Evolutionary conservation across 805 yeast genomes (phyloP).

Genomic region (Yarrowia sp.): DNA sequence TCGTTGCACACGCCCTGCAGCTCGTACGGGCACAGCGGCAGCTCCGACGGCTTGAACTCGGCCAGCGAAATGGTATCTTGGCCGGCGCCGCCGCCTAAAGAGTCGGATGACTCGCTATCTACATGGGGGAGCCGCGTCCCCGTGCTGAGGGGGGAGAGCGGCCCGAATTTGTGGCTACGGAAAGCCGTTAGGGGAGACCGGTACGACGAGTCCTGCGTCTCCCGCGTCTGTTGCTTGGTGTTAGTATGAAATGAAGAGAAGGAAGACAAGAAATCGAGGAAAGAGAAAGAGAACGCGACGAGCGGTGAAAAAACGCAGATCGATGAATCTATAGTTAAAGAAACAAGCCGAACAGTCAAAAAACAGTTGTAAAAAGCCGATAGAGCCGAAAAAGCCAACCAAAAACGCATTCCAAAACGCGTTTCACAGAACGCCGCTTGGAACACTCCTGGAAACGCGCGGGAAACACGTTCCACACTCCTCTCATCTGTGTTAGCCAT

Average conservation of each 20-base stretch:
- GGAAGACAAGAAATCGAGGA: not conserved
- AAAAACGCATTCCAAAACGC: too few species aligned
- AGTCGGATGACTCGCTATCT: slow-evolving; percentile 8
- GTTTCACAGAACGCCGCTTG: too few species aligned
- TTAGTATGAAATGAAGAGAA: slow-evolving; percentile 8
- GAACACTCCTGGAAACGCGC: too few species aligned
- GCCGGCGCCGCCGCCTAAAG: not conserved
- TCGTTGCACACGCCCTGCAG: slow-evolving; percentile 24
- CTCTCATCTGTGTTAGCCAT: slow-evolving; percentile 21
- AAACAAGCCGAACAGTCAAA: not conserved
- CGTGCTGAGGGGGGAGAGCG: not conserved
- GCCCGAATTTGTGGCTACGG: slow-evolving; percentile 26
- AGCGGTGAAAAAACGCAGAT: too few species aligned
- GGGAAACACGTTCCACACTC: not conserved
- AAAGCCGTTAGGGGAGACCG: slow-evolving; percentile 24
- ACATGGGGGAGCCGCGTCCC: slow-evolving; percentile 5
- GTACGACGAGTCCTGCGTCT: slow-evolving; percentile 14
- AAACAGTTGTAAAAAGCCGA: too few species aligned
- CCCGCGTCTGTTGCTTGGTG: slow-evolving; percentile 20
- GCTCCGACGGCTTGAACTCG: slow-evolving; percentile 24
- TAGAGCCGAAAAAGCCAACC: not conserved
- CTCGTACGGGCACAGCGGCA: slow-evolving; percentile 19
- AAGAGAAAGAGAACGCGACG: not conserved
- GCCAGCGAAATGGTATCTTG: slow-evolving; percentile 15
- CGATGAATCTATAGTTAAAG: not conserved